phyloP scores from a whole-genome alignment of 257 asterid species.

The Thymus quinquecostatus region DNA sequence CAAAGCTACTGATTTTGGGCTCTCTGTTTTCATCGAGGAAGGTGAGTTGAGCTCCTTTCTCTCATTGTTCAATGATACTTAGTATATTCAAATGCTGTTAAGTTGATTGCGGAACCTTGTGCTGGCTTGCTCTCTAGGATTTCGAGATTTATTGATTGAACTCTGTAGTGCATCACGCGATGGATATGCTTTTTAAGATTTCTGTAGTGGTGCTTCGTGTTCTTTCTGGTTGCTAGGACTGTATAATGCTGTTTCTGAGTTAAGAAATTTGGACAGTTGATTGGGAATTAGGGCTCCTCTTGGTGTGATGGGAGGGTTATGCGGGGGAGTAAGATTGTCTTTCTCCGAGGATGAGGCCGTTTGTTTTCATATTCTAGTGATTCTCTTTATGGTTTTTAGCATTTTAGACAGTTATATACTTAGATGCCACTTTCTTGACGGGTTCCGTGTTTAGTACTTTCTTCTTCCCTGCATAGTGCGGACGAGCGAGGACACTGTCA shows the following conservation, averaged over 20 bases:
- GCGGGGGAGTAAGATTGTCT: background rate
- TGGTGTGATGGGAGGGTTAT: conserved; percentile 2
- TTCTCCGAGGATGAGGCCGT: background rate
- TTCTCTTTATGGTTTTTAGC: conserved; percentile 9
- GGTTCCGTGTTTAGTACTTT: background rate
- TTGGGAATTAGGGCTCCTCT: background rate
- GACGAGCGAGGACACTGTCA: background rate
- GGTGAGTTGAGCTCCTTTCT: conserved; percentile 38
- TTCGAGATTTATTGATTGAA: conserved; percentile 8
- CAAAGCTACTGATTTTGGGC: conserved; percentile 87
- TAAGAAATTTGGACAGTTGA: background rate
- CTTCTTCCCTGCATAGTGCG: background rate
- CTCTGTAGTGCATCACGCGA: background rate
- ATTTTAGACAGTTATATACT: background rate
- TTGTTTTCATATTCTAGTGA: background rate
- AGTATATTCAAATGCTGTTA: background rate
- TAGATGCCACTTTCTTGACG: background rate
- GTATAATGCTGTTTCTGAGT: background rate
- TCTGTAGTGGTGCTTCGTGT: background rate
- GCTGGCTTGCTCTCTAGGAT: conserved; percentile 10
- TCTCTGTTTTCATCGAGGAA: conserved; percentile 85
- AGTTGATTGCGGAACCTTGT: background rate
- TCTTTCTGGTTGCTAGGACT: background rate
- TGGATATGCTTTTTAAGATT: background rate
- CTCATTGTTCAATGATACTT: background rate